Percentiles rank a stretch among this genome's conserved stretches.
phyloP scores from a whole-genome alignment of 257 asterid species.

The Fraxinus quadrangulata region DNA sequence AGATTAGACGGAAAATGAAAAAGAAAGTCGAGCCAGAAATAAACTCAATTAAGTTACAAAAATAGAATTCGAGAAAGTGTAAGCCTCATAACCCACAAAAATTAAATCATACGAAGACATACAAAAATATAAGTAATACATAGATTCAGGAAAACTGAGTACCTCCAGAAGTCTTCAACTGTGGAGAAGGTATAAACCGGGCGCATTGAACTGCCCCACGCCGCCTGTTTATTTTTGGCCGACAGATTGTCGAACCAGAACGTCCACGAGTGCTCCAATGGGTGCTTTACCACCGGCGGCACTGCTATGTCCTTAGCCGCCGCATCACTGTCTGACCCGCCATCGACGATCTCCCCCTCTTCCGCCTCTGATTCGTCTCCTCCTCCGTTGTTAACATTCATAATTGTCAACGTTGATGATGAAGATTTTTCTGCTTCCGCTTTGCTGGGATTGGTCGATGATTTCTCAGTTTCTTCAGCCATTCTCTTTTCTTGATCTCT shows the following conservation, averaged over 20 bases:
- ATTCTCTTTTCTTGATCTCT: constrained; percentile 14
- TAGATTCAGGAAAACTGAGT: background rate
- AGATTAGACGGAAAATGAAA: no score
- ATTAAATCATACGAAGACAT: background rate
- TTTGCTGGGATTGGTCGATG: constrained; percentile 23
- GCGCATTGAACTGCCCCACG: constrained; percentile 47
- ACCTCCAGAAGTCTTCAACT: constrained; percentile 57
- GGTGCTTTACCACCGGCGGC: constrained; percentile 31
- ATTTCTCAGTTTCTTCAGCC: constrained; percentile 48
- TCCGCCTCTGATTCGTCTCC: constrained; percentile 25
- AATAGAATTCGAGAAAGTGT: no score
- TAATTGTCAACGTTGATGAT: background rate
- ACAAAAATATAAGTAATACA: background rate
- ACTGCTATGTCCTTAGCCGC: constrained; percentile 19
- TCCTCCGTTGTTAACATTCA: constrained; percentile 1
- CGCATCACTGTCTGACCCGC: constrained; percentile 26
- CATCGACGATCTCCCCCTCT: constrained; percentile 26
- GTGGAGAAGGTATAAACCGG: constrained; percentile 54
- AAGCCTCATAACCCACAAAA: no score
- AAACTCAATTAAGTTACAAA: no score
- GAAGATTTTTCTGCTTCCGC: constrained; percentile 31
- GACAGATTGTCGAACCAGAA: constrained; percentile 45
- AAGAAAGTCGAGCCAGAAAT: no score
- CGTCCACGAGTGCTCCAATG: constrained; percentile 48
- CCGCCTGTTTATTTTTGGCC: constrained; percentile 34